phyloP scores from a whole-genome alignment of 73 alveolate genomes.

The Symbiodinium natans region DNA sequence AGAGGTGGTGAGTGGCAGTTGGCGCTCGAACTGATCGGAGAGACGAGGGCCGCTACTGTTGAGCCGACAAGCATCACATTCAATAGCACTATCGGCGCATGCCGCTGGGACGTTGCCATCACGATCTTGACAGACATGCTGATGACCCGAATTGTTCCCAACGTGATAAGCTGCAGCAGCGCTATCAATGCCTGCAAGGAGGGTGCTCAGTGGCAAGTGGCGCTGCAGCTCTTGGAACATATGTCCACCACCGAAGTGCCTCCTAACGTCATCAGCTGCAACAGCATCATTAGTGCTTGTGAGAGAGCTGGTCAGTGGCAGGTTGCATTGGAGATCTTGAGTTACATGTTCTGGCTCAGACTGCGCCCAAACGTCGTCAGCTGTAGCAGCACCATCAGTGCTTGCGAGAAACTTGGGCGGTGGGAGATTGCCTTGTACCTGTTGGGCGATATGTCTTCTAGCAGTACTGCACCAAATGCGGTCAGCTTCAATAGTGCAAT shows the following conservation, averaged over 20 bases:
- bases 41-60: not conserved
- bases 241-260: not conserved
- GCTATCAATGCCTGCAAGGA: conserved; percentile 1
- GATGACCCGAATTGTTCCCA: not conserved
- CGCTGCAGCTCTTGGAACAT: not conserved
- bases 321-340: not conserved
- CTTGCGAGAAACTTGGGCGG: conserved; percentile 15
- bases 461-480: not conserved
- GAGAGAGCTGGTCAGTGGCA: not conserved
- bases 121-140: not conserved
- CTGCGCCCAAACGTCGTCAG: not conserved
- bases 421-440: conserved; percentile 40
- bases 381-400: conserved; percentile 23
- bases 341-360: not conserved
- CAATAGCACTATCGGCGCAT: not conserved
- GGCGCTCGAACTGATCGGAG: not conserved
- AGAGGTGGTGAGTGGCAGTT: not conserved
- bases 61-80: not conserved
- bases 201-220: conserved; percentile 5
- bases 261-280: not conserved
- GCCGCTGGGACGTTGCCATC: conserved; percentile 3
- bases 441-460: not conserved
- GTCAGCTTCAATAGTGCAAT: conserved; percentile 12
- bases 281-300: not conserved
- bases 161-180: conserved; percentile 24